Evolutionary conservation across 768 basidiomycete species (phyloP), one percentile per base, ranked within the genome.

Genomic region (Lactarius quietus): DNA sequence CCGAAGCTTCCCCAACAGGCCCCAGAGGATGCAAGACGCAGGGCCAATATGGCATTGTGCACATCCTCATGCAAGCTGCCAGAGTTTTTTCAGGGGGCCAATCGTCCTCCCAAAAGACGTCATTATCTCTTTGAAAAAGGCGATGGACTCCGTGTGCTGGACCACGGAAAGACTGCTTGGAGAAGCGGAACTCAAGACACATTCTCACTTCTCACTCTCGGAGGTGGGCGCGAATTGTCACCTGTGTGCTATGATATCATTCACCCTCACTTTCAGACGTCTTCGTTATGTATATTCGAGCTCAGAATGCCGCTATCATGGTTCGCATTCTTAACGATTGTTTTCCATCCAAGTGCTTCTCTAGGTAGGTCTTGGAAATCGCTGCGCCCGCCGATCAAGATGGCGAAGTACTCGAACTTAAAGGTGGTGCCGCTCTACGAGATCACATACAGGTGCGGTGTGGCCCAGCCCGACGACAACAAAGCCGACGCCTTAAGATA

Each of bases 401-500:
- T 95, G 56, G 97, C 97, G 74, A 87, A 93, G 78, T 98, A 99
- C 76, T 98, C 96, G 74, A 96, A 98, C n/a, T n/a, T n/a, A n/a
- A n/a, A n/a, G 26, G 93, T 93, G 74, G 92, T 95, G 23, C 97
- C 97, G 0, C 95, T 92, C 0, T 97, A 97, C 1, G 95, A 95
- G 80, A 99, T 98, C 76, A 98, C 97, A 77, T 93, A 98, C 43
- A 99, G 85, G 76, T 98, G 97, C 5, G n/a, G 89, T 86, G 73
- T 95, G 90, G 77, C 98, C 97, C 72, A 90, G 86, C 12, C 97
- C 97, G 69, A 97, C 90, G 68, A 99, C 96, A 55, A 99, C 89
- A 82, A 98, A 96, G 7, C 97, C 97, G 14, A 99, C 97, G 75
- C 97, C 97, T 71, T 99, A 99, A 97, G 97, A 96, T 85, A 95